phyloP scores from a whole-genome alignment of 306 rosid genomes.

The Trichosanthes cucumerina region DNA sequence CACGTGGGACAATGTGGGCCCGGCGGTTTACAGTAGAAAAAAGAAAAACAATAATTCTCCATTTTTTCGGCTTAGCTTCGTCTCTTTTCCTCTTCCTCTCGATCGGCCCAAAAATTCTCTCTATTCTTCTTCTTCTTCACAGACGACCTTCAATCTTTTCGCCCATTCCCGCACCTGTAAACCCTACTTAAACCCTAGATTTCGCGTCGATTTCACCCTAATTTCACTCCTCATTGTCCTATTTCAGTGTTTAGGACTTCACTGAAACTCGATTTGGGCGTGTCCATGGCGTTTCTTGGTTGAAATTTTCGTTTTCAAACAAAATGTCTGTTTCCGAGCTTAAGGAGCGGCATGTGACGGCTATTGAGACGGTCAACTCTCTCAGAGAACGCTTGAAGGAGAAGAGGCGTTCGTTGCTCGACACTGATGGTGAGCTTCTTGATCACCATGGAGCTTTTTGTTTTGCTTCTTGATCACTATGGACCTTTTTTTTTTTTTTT shows the following conservation, averaged over 20 bases:
- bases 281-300: conserved; percentile 18
- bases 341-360: conserved; percentile 74
- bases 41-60: background rate
- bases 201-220: background rate
- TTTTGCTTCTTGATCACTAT: background rate
- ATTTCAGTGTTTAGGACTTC: background rate
- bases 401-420: conserved; percentile 68
- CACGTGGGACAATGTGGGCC: conserved; percentile 11
- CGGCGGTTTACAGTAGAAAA: background rate
- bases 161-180: background rate
- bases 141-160: background rate
- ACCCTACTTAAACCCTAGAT: background rate
- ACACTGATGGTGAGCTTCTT: conserved; percentile 50
- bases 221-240: background rate
- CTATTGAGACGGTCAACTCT: conserved; percentile 66
- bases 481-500: background rate
- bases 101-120: background rate
- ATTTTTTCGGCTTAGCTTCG: background rate
- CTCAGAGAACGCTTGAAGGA: conserved; percentile 65
- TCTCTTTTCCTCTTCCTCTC: background rate
- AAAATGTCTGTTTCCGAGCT: conserved; percentile 83
- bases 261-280: background rate
- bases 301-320: conserved; percentile 6
- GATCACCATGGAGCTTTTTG: background rate
- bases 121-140: background rate